Evolutionary conservation across 495 filamentous ascomycete genomes (phyloP), one percentile per base, ranked within the genome.

Genomic region (Penicillium salamii): DNA sequence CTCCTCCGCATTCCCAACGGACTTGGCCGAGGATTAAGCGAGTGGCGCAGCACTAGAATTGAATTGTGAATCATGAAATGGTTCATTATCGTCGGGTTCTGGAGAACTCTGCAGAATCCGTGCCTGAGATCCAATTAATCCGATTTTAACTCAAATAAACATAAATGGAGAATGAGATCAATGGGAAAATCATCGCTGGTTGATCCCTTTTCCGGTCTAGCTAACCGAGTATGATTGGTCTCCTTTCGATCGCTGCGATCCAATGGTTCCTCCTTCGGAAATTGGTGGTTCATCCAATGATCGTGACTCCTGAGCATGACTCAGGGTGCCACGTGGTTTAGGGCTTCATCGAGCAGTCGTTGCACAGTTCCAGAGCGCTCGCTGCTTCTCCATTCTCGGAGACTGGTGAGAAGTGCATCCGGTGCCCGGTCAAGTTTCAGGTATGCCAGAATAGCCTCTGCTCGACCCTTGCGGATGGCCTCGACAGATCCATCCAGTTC

Each of bases 401-500:
- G 26, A 14, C 36, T 47, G 23, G 54, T 57, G 15, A 54, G 38
- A 46, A 73, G 39, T 1, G 18, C 47, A 18, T 55, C 58, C n/a
- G 57, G 46, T 46, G 18, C 26, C 43, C 66, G 58, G 15, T 53
- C 43, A 19, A 75, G 52, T 34, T 52, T 59, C 50, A 73, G 59
- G 53, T 67, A 76, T 42, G 59, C 61, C 44, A 65, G 50, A 23
- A 59, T 59, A 12, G 70, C 68, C 41, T 70, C 63, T 35, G 71
- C 71, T 37, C 71, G 69, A 51, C 60, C 70, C 51, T 60, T 63
- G 42, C 73, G 70, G 42, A 72, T 66, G 34, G 57, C 47, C 49
- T 76, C 73, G 28, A 73, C 65, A 17, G 68, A 66, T 20, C 57
- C 55, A 44, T 76, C 66, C 46, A 68, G 49, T n/a, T 73, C 67